A percentile compares a stretch with the other conserved stretches of the same genome.
phyloP scores from a whole-genome alignment of 768 basidiomycete species.

The Hypholoma fasciculare region DNA sequence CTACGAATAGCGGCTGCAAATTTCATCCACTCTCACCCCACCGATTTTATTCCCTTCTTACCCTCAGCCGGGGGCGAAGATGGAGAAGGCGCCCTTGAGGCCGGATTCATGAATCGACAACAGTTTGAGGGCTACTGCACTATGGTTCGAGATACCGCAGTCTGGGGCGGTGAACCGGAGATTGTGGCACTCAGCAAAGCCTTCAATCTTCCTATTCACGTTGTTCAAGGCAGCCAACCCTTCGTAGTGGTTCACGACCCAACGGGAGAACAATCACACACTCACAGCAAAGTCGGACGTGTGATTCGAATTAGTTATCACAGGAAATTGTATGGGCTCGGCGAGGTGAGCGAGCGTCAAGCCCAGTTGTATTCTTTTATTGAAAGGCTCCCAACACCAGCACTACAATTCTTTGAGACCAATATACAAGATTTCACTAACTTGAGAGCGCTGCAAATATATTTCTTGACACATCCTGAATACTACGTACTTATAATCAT shows the following conservation, averaged over 20 bases:
- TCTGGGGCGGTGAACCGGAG: conserved; percentile 98
- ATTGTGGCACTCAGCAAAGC: conserved; percentile 85
- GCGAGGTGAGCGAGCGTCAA: conserved; percentile 66
- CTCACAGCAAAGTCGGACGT: conserved; percentile 30
- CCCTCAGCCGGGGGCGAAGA: conserved; percentile 75
- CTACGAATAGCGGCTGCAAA: conserved; percentile 72
- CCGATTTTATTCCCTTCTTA: conserved; percentile 93
- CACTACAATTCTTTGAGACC: conserved; percentile 89
- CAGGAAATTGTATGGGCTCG: conserved; percentile 90
- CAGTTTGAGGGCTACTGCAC: conserved; percentile 77
- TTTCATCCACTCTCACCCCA: conserved; percentile 80
- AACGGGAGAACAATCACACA: conserved; percentile 24
- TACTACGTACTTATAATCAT: neutral
- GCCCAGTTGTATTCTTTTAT: neutral
- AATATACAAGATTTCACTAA: conserved; percentile 21
- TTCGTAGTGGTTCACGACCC: conserved; percentile 84
- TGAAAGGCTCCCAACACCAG: conserved; percentile 35
- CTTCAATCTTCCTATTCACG: conserved; percentile 84
- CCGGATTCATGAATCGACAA: conserved; percentile 68
- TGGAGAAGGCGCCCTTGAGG: conserved; percentile 56
- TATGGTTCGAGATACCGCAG: conserved; percentile 77
- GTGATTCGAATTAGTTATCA: conserved; percentile 87
- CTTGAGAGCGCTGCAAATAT: conserved; percentile 7
- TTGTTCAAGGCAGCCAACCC: conserved; percentile 83
- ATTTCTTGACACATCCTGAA: neutral